A percentile compares a stretch with the other conserved stretches of the same genome.
These are phyloP conservation scores for Pisolithus orientalis DNA, from an alignment of 768 basidiomycete species.

Conservation along the genomic window DNA sequence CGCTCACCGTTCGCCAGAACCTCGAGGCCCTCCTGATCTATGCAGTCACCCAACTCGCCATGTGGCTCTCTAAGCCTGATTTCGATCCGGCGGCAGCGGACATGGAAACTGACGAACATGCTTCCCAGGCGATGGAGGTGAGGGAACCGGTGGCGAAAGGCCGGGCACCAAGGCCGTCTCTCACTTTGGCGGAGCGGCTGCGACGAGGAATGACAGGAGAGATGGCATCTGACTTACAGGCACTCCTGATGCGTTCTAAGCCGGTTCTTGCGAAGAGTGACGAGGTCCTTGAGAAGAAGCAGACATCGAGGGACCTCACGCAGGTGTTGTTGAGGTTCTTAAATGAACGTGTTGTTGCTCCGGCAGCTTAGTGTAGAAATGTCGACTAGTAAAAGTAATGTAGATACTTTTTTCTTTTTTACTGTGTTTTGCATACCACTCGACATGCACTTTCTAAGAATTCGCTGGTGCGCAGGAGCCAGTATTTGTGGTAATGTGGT, in stretches of 20 bases:
- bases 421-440: no score
- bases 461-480: no score
- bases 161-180: slow-evolving; percentile 37
- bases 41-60: slow-evolving; percentile 67
- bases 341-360: slow-evolving; percentile 48
- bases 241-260: slow-evolving; percentile 58
- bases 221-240: slow-evolving; percentile 66
- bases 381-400: slow-evolving; percentile 10
- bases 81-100: slow-evolving; percentile 41
- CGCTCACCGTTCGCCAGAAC: slow-evolving; percentile 50
- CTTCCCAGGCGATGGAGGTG: slow-evolving; percentile 4
- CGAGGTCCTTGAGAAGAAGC: slow-evolving; percentile 35
- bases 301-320: slow-evolving; percentile 47
- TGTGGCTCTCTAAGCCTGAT: slow-evolving; percentile 74
- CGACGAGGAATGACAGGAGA: slow-evolving; percentile 77
- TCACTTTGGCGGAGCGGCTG: slow-evolving; percentile 57
- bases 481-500: no score
- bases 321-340: slow-evolving; percentile 58
- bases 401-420: slow-evolving; percentile 1
- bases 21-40: slow-evolving; percentile 68
- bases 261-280: slow-evolving; percentile 58
- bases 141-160: slow-evolving; percentile 29
- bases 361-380: slow-evolving; percentile 14
- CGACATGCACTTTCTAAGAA: no score
- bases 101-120: slow-evolving; percentile 41